Conservation (phyloP, 1,284 basidiomycete species). For the Cutaneotrichosporon sp. region DNA sequence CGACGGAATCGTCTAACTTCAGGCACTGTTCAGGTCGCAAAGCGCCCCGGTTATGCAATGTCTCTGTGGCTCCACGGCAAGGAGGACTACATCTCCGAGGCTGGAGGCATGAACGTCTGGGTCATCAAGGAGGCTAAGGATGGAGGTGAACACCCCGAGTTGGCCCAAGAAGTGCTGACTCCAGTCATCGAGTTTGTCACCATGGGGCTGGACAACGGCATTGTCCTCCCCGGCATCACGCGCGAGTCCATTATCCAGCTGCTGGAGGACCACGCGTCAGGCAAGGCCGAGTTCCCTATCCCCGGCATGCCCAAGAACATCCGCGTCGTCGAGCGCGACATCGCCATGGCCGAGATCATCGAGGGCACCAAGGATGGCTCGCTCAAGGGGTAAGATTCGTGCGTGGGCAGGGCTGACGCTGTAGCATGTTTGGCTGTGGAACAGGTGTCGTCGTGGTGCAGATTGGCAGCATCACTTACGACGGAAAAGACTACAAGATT, state of each 20-base stretch:
- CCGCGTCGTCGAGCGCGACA: constrained; percentile 44
- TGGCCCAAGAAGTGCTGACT: not conserved
- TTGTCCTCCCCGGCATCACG: constrained; percentile 47
- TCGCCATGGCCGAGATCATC: constrained; percentile 42
- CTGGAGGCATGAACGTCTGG: constrained; percentile 45
- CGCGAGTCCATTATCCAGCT: constrained; percentile 41
- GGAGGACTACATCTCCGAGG: constrained; percentile 44
- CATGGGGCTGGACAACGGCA: constrained; percentile 43
- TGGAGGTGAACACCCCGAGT: constrained; percentile 36
- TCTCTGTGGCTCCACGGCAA: constrained; percentile 44
- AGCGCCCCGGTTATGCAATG: constrained; percentile 44
- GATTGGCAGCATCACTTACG: constrained; percentile 36
- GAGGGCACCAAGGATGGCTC: constrained; percentile 32
- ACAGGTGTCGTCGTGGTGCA: constrained; percentile 43
- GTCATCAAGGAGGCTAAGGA: constrained; percentile 43
- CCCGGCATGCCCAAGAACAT: constrained; percentile 39
- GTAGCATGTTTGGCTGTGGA: constrained; percentile 35
- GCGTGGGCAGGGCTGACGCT: not conserved
- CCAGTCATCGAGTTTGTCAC: constrained; percentile 43
- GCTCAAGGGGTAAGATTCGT: constrained; percentile 34
- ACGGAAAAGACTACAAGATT: constrained; percentile 28
- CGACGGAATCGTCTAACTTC: not conserved
- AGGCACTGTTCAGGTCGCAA: constrained; percentile 43
- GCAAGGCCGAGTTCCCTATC: constrained; percentile 32
- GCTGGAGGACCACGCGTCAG: constrained; percentile 33